Base-by-base conservation (phyloP, 306 rosid genomes). In the Cicer pinnatifidum region DNA sequence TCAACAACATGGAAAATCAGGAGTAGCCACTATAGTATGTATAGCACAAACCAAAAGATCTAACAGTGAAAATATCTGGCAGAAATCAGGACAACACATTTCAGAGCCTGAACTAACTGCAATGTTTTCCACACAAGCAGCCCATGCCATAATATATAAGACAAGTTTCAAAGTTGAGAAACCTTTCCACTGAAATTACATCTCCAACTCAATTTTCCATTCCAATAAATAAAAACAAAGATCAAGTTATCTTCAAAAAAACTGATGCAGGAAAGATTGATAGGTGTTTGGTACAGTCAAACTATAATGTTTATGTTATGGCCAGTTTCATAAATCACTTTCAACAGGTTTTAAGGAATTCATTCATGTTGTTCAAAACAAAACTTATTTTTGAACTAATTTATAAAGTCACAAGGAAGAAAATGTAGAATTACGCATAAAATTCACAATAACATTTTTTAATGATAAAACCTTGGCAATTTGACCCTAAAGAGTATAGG, bases 171-270 rank as follows among this genome's bases (percentile, higher is more conserved):
- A 6, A 69, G 7, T 20, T 12, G 15, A 60, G 65, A 59, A 50
- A 70, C 1, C 35, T 11, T 6, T 0, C 15, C 11, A 44, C 48
- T 9, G 48, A 16, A 52, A 62, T 9, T 35, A 56, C 46, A 72
- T 10, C 16, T 58, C 56, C 40, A 44, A 58, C 40, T 66, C 64
- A 46, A 7, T 47, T 66, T 4, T 9, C 20, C 61, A 64, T 43
- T 64, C 46, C 5, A 68, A 15, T 17, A 13, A 1, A 28, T 52
- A 44, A 54, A 43, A 43, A 16, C 44, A 51, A 73, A 70, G 17
- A 67, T 6, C 48, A 67, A 19, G 19, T 28, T 41, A 66, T 53
- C 57, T 75, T 65, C 17, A 76, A 28, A 11, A 66, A 60, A 67
- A 33, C 10, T 7, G 28, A 76, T 28, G 17, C 50, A 43, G 23